These are phyloP conservation scores for Claviceps humidiphila DNA, from an alignment of 2,329 filamentous ascomycete genomes.

Conservation along the genomic window DNA sequence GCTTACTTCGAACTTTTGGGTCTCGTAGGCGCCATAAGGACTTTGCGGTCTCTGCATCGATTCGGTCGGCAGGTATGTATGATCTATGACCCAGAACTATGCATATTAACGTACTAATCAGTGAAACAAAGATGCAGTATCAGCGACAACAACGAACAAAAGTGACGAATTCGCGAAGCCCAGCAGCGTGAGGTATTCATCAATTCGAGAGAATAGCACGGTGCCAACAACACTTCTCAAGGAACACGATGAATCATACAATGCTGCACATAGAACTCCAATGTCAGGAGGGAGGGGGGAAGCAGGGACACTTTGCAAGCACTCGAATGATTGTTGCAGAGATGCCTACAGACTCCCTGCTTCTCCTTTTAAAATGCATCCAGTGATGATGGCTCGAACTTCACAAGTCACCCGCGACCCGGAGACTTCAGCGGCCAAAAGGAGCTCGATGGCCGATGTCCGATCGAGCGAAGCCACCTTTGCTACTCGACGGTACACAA, in stretches of 20 bases:
- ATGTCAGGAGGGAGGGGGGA: background rate
- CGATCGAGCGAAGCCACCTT: background rate
- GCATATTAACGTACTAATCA: background rate
- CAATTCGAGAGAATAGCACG: background rate
- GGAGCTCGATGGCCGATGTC: conserved; percentile 1
- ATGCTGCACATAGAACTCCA: background rate
- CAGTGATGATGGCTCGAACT: background rate
- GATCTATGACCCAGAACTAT: background rate
- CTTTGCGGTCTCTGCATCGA: conserved; percentile 7
- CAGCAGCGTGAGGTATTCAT: background rate
- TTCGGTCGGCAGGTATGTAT: conserved; percentile 10
- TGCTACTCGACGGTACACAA: conserved; percentile 3
- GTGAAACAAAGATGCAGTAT: background rate
- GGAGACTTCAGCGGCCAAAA: background rate
- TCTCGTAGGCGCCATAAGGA: conserved; percentile 14
- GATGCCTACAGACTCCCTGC: background rate
- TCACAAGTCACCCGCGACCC: background rate
- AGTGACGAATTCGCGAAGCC: background rate
- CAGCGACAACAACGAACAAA: background rate
- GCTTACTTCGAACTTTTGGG: conserved; percentile 15
- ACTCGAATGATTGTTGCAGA: background rate
- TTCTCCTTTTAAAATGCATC: conserved; percentile 8
- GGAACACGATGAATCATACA: background rate
- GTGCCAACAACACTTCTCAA: background rate
- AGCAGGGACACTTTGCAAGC: background rate